Base-by-base conservation (phyloP, 2,329 filamentous ascomycete genomes). In the Fusarium sp. region DNA sequence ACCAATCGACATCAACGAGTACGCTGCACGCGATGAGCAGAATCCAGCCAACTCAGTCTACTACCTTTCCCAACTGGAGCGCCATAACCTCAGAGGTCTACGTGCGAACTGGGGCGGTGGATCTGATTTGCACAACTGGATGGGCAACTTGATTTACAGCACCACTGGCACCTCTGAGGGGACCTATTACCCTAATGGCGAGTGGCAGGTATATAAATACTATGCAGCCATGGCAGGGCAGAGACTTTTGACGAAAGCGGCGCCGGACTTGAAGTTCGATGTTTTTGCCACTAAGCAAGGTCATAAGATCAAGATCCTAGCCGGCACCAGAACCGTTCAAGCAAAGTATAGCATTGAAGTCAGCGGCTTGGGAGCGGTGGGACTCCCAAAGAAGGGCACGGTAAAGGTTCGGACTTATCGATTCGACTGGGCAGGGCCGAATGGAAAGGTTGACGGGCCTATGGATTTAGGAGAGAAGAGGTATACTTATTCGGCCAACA, bases 331-430 rank as follows among this genome's bases (percentile, higher is more conserved):
- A 1, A 56, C 36, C 7, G 38, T 61, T 6, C 2, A 56, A 0
- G 58, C n/a, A 28, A 11, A 38, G 2, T 61, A 56, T 8, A 5
- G 2, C 1, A 34, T 61, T 1, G 2, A 9, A 5, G 0, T 61
- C 8, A 26, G 7, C 1, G 48, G 28, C 2, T 0, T 61, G 3
- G 7, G 0, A 0, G 18, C 28, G 18, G 36, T 18, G 2, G 36
- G 28, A 1, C 14, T 56, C 0, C 36, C 47, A 0, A 8, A 56
- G 6, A 11, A n/a, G 6, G 36, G 48, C 0, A 8, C 18, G 4
- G 14, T 56, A 0, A 61, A 56, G 6, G 47, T 61, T 0, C 34
- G 20, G 1, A 34, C 22, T 1, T 61, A 56, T n/a, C 58, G 11
- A 7, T 61, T 61, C 15, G 58, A 61, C 36, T 61, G 58, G 58